Conservation (phyloP, 805 yeast species). For the Candida coquimbonensis region DNA sequence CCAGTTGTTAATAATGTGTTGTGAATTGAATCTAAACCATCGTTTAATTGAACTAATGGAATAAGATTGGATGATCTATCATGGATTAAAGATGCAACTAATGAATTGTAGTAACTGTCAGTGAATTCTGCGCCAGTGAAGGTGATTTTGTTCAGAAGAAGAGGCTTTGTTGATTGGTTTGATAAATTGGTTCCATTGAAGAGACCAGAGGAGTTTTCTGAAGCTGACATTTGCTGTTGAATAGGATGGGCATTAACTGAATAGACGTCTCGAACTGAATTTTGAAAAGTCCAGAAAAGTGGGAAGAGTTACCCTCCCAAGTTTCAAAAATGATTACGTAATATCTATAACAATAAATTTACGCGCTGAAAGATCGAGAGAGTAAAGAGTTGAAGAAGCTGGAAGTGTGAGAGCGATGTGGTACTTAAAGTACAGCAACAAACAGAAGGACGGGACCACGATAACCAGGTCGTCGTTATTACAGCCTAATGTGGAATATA, state of each 20-base stretch:
- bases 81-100: slow-evolving; percentile 36
- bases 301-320: neutral
- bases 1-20: slow-evolving; percentile 36
- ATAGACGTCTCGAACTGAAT: neutral
- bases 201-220: neutral
- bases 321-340: neutral
- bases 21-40: slow-evolving; percentile 27
- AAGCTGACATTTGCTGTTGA: neutral
- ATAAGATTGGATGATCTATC: slow-evolving; percentile 11
- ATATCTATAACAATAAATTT: neutral
- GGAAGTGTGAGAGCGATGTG: slow-evolving; percentile 5
- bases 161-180: slow-evolving; percentile 13
- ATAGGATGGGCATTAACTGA: no score
- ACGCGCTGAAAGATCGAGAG: neutral
- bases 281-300: neutral
- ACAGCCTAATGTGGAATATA: slow-evolving; percentile 1
- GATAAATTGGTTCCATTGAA: neutral
- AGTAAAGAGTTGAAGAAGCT: no score
- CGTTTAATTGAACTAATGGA: slow-evolving; percentile 36
- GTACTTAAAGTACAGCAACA: slow-evolving; percentile 7
- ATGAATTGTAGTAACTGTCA: slow-evolving; percentile 37
- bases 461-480: neutral
- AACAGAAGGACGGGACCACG: neutral
- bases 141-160: slow-evolving; percentile 13
- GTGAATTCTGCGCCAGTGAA: slow-evolving; percentile 29